phyloP scores from a whole-genome alignment of 2,329 filamentous ascomycete species.

The Trichoderma pleuroti region DNA sequence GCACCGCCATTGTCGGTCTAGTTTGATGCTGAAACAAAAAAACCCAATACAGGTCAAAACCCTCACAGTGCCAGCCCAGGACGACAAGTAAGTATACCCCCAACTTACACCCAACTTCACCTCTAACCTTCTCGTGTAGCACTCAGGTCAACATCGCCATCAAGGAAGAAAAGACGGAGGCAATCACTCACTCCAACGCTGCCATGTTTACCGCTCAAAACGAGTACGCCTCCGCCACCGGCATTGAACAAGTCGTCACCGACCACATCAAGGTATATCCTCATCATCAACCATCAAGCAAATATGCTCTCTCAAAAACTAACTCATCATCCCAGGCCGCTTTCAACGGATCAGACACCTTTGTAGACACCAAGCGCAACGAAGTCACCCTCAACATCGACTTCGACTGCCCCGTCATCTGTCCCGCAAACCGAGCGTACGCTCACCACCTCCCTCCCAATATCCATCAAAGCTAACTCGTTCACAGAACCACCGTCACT shows the following conservation, averaged over 20 bases:
- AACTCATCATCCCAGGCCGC: not conserved
- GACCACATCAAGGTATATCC: not conserved
- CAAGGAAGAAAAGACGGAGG: conserved; percentile 11
- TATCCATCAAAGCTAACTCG: not conserved
- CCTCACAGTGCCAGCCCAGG: conserved; percentile 8
- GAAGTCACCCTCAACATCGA: conserved; percentile 9
- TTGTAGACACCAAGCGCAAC: conserved; percentile 12
- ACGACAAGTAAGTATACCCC: not conserved
- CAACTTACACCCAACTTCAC: not conserved
- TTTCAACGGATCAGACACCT: conserved; percentile 5
- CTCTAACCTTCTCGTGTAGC: not conserved
- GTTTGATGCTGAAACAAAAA: not conserved
- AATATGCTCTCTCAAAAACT: not conserved
- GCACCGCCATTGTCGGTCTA: too few species aligned
- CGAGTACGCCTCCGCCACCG: conserved; percentile 5
- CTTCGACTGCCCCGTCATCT: conserved; percentile 10
- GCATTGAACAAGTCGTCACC: not conserved
- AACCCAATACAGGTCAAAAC: conserved; percentile 1
- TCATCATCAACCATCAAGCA: not conserved
- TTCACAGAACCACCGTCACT: conserved; percentile 9
- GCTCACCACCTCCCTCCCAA: not conserved
- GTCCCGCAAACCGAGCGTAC: conserved; percentile 14
- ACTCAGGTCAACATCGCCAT: conserved; percentile 16
- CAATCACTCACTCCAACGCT: conserved; percentile 9
- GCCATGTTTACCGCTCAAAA: conserved; percentile 14